phyloP scores from a whole-genome alignment of 1,139 yeast genomes.

The Suhomyces choctaworum region DNA sequence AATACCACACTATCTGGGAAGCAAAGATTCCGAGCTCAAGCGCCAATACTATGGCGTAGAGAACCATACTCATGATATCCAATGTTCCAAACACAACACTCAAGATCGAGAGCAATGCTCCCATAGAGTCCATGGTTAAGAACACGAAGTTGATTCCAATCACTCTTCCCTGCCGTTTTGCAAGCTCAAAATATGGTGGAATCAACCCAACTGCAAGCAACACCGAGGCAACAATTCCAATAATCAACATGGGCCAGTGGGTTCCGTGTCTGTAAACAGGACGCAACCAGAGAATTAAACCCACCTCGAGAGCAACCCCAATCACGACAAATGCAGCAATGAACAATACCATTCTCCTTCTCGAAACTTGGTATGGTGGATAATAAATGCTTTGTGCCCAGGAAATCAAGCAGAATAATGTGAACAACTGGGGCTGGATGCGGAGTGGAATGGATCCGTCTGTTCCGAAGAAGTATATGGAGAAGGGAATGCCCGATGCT shows the following conservation, averaged over 20 bases:
- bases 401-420: slow-evolving; percentile 64
- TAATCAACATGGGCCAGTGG: slow-evolving; percentile 74
- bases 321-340: slow-evolving; percentile 41
- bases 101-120: slow-evolving; percentile 76
- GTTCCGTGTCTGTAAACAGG: slow-evolving; percentile 60
- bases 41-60: slow-evolving; percentile 69
- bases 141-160: slow-evolving; percentile 88
- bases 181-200: slow-evolving; percentile 87
- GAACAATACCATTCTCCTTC: slow-evolving; percentile 36
- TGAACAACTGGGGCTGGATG: slow-evolving; percentile 85
- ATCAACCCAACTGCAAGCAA: slow-evolving; percentile 73
- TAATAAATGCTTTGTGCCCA: slow-evolving; percentile 78
- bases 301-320: slow-evolving; percentile 65
- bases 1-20: slow-evolving; percentile 71
- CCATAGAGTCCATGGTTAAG: slow-evolving; percentile 70
- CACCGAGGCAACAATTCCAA: slow-evolving; percentile 79
- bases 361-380: slow-evolving; percentile 60
- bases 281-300: slow-evolving; percentile 70
- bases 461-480: slow-evolving; percentile 73
- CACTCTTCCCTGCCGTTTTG: slow-evolving; percentile 77
- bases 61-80: slow-evolving; percentile 75
- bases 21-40: slow-evolving; percentile 76
- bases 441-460: slow-evolving; percentile 74
- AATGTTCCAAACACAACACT: slow-evolving; percentile 60
- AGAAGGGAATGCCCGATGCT: slow-evolving; percentile 78